Evolutionary conservation across 139 green algal genomes (phyloP), one percentile per base, ranked within the genome.

Genomic region (Chlamydomonas sp.): DNA sequence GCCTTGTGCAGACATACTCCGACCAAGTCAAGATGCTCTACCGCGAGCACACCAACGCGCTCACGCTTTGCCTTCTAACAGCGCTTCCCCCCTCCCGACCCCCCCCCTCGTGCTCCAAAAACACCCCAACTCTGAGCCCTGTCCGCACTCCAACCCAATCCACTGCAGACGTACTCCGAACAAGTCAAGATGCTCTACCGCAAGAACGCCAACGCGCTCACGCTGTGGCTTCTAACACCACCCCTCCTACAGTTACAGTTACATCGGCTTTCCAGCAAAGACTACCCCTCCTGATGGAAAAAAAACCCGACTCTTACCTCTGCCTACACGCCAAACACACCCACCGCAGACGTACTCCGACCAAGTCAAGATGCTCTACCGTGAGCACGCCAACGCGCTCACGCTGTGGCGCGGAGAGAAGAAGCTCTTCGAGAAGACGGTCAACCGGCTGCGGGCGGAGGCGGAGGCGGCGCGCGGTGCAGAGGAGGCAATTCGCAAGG

Each of bases 281-380:
- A n/a, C n/a, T n/a, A n/a, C n/a, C n/a, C n/a, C n/a, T n/a, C n/a
- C n/a, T n/a, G n/a, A n/a, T n/a, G n/a, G n/a, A n/a, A n/a, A n/a
- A n/a, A n/a, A n/a, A n/a, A n/a, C n/a, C n/a, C n/a, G n/a, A n/a
- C 50, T 62, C 24, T 13, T 71, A 28, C 8, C 65, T 73, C 38
- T 31, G 58, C 24, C 1, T 29, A 67, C 62, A 16, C 80, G 81
- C 71, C 79, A 85, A 48, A 34, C 49, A n/a, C 72, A 70, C 43
- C 76, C 82, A 76, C 73, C n/a, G n/a, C n/a, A 81, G 64, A 73
- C 69, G 10, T 70, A 79, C 69, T 69, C 35, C 30, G 74, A 81
- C 69, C 81, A 83, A 71, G 13, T 81, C 43, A 82, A 79, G 73
- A 65, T 87, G 61, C 49, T 87, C 57, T 87, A 87, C 73, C 72